Base-by-base conservation (phyloP, 352 stramenopile species). In the Phytopythium oedochilum region DNA sequence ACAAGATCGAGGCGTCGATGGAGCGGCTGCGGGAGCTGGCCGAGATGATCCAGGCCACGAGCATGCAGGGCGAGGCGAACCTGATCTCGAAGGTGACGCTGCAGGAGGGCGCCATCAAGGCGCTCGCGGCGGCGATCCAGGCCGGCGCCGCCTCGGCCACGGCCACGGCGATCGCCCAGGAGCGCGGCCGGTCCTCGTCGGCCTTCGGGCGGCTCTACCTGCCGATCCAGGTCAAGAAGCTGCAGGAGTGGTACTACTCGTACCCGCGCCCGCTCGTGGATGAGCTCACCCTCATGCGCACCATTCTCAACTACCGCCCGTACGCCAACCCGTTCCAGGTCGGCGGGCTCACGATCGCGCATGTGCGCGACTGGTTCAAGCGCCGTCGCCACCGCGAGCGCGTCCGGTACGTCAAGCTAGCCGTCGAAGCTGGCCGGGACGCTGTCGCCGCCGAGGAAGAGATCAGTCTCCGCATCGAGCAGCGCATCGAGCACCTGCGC, bases 311-410 rank as follows among this genome's bases (percentile, higher is more conserved):
- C 64, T 91, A 90, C 57, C 78, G 76, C 25, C 83, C 81, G 42
- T 92, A 84, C 54, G 68, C 75, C 3, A 92, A 88, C 42, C 78
- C 75, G 50, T 88, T 87, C 55, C 60, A 83, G 28, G 57, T 78
- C 9, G 68, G 68, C 36, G 76, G 78, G 8, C 63, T 91, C 9
- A 83, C 81, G 32, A 75, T 90, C 25, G 64, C 73, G 7, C 78
- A 92, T 39, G 75, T 94, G 18, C 78, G 83, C 7, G 83, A 94
- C 66, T 94, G 83, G 83, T 94, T 94, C 63, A 90, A 94, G 64
- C 81, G 81, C 2, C 81, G 83, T 29, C 81, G 83, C 26, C 83
- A 83, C 49, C 78, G 83, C n/a, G 83, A 94, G 47, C 78, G 81
- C 20, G 74, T 92, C 59, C 81, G 81, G 22, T 89, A 86, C 34